Evolutionary conservation across 2,329 filamentous ascomycete species (phyloP).

Genomic region (Blastomyces parvus): DNA sequence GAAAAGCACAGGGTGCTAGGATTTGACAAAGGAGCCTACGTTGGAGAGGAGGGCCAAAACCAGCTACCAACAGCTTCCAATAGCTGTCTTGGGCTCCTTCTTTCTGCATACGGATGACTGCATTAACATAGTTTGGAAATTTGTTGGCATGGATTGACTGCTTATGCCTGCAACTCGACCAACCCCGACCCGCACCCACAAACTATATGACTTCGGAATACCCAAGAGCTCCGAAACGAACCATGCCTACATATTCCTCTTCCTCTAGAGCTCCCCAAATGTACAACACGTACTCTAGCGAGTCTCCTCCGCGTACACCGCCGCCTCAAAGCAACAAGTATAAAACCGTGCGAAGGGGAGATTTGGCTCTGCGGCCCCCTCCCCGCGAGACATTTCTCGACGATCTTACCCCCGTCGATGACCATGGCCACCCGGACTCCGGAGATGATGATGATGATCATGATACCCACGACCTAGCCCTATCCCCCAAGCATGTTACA

Average conservation of each 20-base stretch:
- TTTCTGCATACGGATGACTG: neutral
- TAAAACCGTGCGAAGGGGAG: constrained; percentile 22
- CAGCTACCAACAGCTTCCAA: neutral
- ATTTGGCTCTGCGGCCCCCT: constrained; percentile 25
- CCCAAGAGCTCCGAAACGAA: neutral
- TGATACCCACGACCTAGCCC: constrained; percentile 24
- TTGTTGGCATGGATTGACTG: constrained; percentile 5
- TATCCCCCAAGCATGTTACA: constrained; percentile 52
- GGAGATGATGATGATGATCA: constrained; percentile 33
- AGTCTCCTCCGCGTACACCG: constrained; percentile 35
- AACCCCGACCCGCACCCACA: neutral
- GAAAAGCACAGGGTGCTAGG: neutral
- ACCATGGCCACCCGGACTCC: constrained; percentile 25
- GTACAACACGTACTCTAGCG: constrained; percentile 15
- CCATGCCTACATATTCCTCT: constrained; percentile 4
- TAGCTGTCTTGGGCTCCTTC: neutral
- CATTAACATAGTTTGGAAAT: neutral
- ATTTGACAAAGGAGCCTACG: neutral
- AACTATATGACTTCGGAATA: neutral
- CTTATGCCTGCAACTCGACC: neutral
- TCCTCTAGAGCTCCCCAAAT: constrained; percentile 10
- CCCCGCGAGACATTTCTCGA: constrained; percentile 36
- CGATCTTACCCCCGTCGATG: constrained; percentile 26
- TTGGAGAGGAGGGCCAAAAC: neutral
- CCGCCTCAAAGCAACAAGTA: constrained; percentile 26